Percentiles rank a stretch among this genome's conserved stretches.
phyloP scores from a whole-genome alignment of 2,329 filamentous ascomycete species.

The Claviceps fusiformis region DNA sequence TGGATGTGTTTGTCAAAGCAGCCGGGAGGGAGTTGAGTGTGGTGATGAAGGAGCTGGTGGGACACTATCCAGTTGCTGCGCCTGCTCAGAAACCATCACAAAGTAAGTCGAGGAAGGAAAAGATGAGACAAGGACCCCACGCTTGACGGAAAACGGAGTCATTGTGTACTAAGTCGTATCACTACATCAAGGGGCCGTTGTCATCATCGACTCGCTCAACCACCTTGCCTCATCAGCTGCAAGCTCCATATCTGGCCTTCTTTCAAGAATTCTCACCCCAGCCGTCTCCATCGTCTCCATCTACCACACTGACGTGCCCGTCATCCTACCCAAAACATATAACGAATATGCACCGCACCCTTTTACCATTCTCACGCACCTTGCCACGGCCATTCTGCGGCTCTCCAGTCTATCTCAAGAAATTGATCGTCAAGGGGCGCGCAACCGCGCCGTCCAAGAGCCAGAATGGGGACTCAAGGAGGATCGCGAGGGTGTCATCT shows the following conservation, averaged over 20 bases:
- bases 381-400: constrained; percentile 76
- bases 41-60: constrained; percentile 46
- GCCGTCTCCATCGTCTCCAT: constrained; percentile 59
- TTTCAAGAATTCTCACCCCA: constrained; percentile 55
- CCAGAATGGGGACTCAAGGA: constrained; percentile 71
- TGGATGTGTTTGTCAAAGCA: constrained; percentile 54
- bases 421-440: constrained; percentile 59
- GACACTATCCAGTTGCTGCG: constrained; percentile 31
- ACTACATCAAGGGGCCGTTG: constrained; percentile 43
- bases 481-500: constrained; percentile 62
- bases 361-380: constrained; percentile 60
- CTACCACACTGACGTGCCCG: constrained; percentile 71
- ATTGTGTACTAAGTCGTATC: neutral
- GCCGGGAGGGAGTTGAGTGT: constrained; percentile 41
- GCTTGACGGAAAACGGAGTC: neutral
- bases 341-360: constrained; percentile 53
- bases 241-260: constrained; percentile 50
- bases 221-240: constrained; percentile 41
- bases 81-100: constrained; percentile 24
- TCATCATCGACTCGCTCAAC: constrained; percentile 72
- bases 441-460: constrained; percentile 58
- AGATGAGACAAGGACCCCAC: neutral
- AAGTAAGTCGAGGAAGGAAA: constrained; percentile 24
- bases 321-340: constrained; percentile 28
- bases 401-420: constrained; percentile 62